phyloP scores from a whole-genome alignment of 202 grass and related monocot genomes.

The Zizania palustris region DNA sequence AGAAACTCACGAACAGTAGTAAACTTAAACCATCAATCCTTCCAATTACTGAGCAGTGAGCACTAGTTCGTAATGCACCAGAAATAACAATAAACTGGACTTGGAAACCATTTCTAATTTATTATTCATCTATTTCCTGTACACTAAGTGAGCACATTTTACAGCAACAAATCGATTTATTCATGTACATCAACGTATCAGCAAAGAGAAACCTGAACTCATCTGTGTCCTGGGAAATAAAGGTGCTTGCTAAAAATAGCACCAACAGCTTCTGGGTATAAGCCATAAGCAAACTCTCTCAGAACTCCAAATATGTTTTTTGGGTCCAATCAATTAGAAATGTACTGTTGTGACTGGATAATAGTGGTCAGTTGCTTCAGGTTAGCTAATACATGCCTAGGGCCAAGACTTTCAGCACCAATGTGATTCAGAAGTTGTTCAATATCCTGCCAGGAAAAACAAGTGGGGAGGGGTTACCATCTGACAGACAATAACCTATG shows the following conservation, averaged over 20 bases:
- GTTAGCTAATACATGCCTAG: conserved; percentile 91
- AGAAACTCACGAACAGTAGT: not conserved
- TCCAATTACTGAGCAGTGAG: not conserved
- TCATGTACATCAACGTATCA: conserved; percentile 35
- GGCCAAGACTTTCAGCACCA: conserved; percentile 66
- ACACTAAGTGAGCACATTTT: conserved; percentile 29
- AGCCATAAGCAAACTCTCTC: conserved; percentile 28
- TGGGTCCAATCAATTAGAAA: conserved; percentile 48
- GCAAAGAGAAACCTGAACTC: conserved; percentile 7
- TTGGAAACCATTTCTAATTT: not conserved
- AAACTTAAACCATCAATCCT: not conserved
- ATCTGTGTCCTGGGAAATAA: conserved; percentile 15
- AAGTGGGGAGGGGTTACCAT: not conserved
- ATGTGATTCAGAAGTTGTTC: conserved; percentile 78
- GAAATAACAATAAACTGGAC: not conserved
- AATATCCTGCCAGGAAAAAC: conserved; percentile 50
- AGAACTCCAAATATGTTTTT: conserved; percentile 23
- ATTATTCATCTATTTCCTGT: conserved; percentile 25
- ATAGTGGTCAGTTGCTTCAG: conserved; percentile 80
- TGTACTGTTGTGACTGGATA: conserved; percentile 67
- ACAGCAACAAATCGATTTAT: conserved; percentile 14
- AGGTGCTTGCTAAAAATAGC: conserved; percentile 46
- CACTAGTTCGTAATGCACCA: not conserved
- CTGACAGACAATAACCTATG: not conserved
- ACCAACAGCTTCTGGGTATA: conserved; percentile 20